Conservation (phyloP, 257 asterid genomes). For the Eustoma russellianum region DNA sequence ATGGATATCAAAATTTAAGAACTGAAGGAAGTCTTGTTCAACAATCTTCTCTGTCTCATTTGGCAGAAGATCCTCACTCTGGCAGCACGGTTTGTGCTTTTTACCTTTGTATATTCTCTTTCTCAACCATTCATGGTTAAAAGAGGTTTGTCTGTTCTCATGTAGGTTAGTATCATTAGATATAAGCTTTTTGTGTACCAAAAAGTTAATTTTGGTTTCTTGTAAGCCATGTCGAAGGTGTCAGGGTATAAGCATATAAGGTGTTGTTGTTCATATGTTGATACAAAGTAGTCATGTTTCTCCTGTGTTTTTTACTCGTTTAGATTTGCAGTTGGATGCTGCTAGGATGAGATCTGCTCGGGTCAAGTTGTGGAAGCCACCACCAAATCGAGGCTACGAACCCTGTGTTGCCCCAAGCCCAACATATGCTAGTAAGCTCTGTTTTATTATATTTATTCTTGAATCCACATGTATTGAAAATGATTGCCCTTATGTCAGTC, state of each 20-base stretch:
- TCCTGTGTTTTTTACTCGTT: constrained; percentile 66
- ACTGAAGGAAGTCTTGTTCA: constrained; percentile 45
- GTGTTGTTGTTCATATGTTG: constrained; percentile 9
- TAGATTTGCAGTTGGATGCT: constrained; percentile 77
- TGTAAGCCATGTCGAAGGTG: constrained; percentile 8
- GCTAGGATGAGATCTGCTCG: constrained; percentile 30
- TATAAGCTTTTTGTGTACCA: background rate
- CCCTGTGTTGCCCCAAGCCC: constrained; percentile 67
- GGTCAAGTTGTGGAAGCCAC: constrained; percentile 69
- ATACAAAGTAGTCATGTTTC: constrained; percentile 35
- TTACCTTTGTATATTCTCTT: constrained; percentile 3
- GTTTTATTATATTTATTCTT: constrained; percentile 3
- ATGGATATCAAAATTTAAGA: constrained; percentile 48
- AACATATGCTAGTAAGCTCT: constrained; percentile 48
- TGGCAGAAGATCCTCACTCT: constrained; percentile 35
- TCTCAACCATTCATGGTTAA: too few species aligned
- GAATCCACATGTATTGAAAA: background rate
- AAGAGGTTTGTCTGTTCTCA: too few species aligned
- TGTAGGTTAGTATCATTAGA: background rate
- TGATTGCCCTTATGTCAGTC: background rate
- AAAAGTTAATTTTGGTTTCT: background rate
- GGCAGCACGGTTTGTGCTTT: constrained; percentile 51
- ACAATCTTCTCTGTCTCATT: constrained; percentile 43
- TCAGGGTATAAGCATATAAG: constrained; percentile 2
- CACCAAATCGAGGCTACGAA: constrained; percentile 58